phyloP scores from a whole-genome alignment of 2,329 filamentous ascomycete genomes.

The Stagonosporopsis chrysanthemi region DNA sequence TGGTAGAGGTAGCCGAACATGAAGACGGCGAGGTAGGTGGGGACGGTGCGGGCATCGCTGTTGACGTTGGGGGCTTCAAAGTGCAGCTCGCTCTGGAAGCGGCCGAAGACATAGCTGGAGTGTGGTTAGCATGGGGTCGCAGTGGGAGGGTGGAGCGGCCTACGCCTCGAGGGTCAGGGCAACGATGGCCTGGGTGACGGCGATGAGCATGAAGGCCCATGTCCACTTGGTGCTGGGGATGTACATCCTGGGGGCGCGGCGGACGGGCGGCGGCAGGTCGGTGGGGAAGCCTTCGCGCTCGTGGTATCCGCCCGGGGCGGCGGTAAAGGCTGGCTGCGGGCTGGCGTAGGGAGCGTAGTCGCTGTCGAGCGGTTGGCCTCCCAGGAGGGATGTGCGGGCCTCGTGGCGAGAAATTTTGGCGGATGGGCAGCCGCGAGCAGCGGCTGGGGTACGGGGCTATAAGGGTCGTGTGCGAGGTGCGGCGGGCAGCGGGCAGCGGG shows the following conservation, averaged over 20 bases:
- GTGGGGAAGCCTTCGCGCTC: constrained; percentile 50
- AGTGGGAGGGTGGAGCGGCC: constrained; percentile 48
- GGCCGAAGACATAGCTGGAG: constrained; percentile 83
- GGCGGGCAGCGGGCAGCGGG: constrained; percentile 6
- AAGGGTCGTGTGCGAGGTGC: constrained; percentile 18
- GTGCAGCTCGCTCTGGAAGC: constrained; percentile 72
- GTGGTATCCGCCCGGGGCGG: constrained; percentile 58
- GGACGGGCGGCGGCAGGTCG: constrained; percentile 51
- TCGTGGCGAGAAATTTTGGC: constrained; percentile 65
- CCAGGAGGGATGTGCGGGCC: constrained; percentile 66
- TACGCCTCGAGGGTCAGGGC: constrained; percentile 88
- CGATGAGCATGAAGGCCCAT: constrained; percentile 79
- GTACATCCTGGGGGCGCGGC: constrained; percentile 64
- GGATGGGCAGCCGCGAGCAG: constrained; percentile 44
- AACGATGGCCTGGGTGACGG: constrained; percentile 77
- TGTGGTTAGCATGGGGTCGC: constrained; percentile 17
- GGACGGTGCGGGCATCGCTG: constrained; percentile 71
- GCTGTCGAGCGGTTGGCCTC: constrained; percentile 62
- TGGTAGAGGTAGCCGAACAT: constrained; percentile 98
- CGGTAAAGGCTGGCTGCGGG: constrained; percentile 52
- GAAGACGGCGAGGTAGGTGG: constrained; percentile 94
- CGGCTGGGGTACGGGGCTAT: constrained; percentile 40
- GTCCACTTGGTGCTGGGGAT: constrained; percentile 87
- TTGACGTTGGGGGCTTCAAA: constrained; percentile 50
- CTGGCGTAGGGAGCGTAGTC: constrained; percentile 55